Evolutionary conservation across 805 yeast genomes (phyloP).

Genomic region (Pichia paraexigua): DNA sequence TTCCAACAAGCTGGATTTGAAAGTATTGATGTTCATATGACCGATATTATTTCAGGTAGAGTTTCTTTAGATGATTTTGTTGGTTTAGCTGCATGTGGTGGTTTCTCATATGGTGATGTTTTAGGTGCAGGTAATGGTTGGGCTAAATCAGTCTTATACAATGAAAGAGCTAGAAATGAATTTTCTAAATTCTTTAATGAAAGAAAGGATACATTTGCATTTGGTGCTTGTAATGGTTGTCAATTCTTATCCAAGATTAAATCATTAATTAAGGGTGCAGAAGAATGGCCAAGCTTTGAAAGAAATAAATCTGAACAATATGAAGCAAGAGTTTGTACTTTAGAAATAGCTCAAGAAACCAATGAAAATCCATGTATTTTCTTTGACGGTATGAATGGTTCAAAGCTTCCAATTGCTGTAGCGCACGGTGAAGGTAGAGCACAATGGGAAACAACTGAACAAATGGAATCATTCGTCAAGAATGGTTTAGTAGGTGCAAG

Average conservation of each 20-base stretch:
- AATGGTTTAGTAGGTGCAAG: slow-evolving; percentile 58
- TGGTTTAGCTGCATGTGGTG: slow-evolving; percentile 98
- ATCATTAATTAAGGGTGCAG: slow-evolving; percentile 85
- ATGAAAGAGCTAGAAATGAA: slow-evolving; percentile 66
- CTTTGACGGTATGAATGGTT: slow-evolving; percentile 87
- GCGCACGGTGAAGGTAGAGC: slow-evolving; percentile 99
- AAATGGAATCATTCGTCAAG: slow-evolving; percentile 40
- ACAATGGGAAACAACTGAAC: slow-evolving; percentile 42
- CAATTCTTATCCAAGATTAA: slow-evolving; percentile 88
- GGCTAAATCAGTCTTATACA: slow-evolving; percentile 93
- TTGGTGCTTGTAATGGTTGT: slow-evolving; percentile 98
- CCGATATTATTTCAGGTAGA: slow-evolving; percentile 72
- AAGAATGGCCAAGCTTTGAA: slow-evolving; percentile 93
- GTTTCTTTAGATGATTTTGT: slow-evolving; percentile 71
- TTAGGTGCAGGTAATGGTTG: slow-evolving; percentile 98
- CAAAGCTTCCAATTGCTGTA: slow-evolving; percentile 90
- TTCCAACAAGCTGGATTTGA: slow-evolving; percentile 93
- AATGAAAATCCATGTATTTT: slow-evolving; percentile 50
- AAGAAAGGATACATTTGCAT: slow-evolving; percentile 87
- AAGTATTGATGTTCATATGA: slow-evolving; percentile 94
- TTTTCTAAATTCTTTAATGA: slow-evolving; percentile 76
- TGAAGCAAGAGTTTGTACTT: slow-evolving; percentile 90
- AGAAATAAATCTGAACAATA: slow-evolving; percentile 89
- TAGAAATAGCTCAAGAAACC: slow-evolving; percentile 53
- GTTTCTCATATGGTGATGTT: slow-evolving; percentile 97